Evolutionary conservation across 2,329 filamentous ascomycete genomes (phyloP).

Genomic region (Talaromyces sp.): DNA sequence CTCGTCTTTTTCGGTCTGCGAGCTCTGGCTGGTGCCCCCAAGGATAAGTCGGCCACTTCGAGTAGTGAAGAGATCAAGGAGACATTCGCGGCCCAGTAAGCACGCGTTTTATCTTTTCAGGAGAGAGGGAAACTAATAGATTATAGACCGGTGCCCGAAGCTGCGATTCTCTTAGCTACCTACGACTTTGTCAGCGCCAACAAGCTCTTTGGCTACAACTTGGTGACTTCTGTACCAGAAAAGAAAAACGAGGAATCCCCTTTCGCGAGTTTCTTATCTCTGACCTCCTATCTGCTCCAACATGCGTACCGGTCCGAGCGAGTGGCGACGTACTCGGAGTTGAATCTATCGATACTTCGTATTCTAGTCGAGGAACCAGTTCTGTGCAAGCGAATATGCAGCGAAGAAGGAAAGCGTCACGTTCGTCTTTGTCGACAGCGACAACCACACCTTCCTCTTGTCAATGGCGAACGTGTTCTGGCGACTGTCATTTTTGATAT

Average conservation of each 20-base stretch:
- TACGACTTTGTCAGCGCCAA: slow-evolving; percentile 95
- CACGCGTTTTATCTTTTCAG: slow-evolving; percentile 15
- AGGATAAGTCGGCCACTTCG: slow-evolving; percentile 54
- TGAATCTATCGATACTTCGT: slow-evolving; percentile 79
- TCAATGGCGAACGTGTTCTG: slow-evolving; percentile 66
- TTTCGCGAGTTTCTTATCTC: slow-evolving; percentile 75
- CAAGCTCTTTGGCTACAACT: slow-evolving; percentile 85
- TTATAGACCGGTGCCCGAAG: slow-evolving; percentile 68
- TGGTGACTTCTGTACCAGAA: slow-evolving; percentile 62
- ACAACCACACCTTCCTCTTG: slow-evolving; percentile 74
- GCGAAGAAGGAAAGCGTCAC: slow-evolving; percentile 64
- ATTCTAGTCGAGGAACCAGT: slow-evolving; percentile 80
- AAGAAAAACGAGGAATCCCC: slow-evolving; percentile 64
- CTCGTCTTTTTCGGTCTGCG: slow-evolving; percentile 81
- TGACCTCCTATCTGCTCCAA: slow-evolving; percentile 88
- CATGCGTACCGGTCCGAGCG: slow-evolving; percentile 82
- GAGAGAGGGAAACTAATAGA: slow-evolving; percentile 20
- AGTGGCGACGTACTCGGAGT: slow-evolving; percentile 74
- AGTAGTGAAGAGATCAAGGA: slow-evolving; percentile 77
- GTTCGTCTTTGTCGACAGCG: slow-evolving; percentile 87
- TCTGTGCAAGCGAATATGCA: slow-evolving; percentile 78
- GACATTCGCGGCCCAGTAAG: slow-evolving; percentile 73
- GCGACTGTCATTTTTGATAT: slow-evolving; percentile 76
- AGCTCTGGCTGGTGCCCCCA: slow-evolving; percentile 64
- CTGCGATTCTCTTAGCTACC: slow-evolving; percentile 73